Evolutionary conservation across 768 basidiomycete species (phyloP), one percentile per base, ranked within the genome.

Genomic region (Kwoniella dendrophila): DNA sequence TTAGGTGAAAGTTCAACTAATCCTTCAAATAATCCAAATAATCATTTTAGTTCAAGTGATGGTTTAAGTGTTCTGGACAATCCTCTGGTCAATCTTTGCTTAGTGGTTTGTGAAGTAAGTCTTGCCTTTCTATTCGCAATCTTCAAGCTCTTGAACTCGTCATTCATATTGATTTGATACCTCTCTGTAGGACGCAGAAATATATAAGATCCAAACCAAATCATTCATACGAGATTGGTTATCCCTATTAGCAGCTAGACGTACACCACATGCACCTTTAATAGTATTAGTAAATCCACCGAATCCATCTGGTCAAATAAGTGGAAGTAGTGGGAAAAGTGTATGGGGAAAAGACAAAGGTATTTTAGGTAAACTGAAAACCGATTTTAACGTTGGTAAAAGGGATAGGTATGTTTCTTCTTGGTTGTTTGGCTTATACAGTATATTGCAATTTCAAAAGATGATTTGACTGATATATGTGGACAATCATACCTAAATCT

Each of bases 161-260:
- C 5, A 43, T 40, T 26, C 18, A 41, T 22, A 40, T n/a, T 41
- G 53, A 18, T 16, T 11, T 27, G 32, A 7, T n/a, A 49, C 18
- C 41, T 14, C 27, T 18, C 22, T n/a, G 45, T 27, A 86, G 85
- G 85, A 86, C 74, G 81, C 76, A 61, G 92, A 98, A 48, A 81
- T 83, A 2, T 99, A 99, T 82, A 88, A 87, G 71, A 83, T 83
- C 26, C 83, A 84, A 0, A 83, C 89, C 20, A 88, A 87, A 74
- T 89, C 87, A 66, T 90, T 95, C 76, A 89, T 98, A 67, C 90
- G 90, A 69, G 92, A 97, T 62, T 99, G 96, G 96, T 88, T 90
- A 61, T 82, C 82, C 2, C 76, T 83, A 1, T 81, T 92, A 36
- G 79, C 82, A 32, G 62, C 70, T 7, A 47, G 62, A 27, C 56